Evolutionary conservation across 352 stramenopile genomes (phyloP).

Genomic region (Pythium utonaiense): DNA sequence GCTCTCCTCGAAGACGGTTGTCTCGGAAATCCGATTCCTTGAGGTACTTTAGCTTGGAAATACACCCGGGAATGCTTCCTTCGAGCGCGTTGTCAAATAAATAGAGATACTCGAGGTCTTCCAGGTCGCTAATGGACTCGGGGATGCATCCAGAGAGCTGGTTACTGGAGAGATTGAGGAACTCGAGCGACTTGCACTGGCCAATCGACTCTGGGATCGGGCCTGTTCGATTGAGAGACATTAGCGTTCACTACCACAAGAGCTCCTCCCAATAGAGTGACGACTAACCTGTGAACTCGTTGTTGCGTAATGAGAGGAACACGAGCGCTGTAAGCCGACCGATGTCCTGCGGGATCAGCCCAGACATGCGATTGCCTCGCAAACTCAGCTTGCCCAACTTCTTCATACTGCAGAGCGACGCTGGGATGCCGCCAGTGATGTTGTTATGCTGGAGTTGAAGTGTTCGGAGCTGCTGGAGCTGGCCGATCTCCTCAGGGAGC

Average conservation of each 20-base stretch:
- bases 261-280: too few species aligned
- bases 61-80: constrained; percentile 56
- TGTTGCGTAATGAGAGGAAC: constrained; percentile 85
- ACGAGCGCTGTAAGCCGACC: constrained; percentile 63
- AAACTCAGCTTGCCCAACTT: constrained; percentile 69
- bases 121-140: constrained; percentile 59
- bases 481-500: constrained; percentile 49
- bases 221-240: constrained; percentile 16
- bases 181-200: constrained; percentile 72
- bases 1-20: constrained; percentile 64
- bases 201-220: constrained; percentile 66
- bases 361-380: constrained; percentile 74
- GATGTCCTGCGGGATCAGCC: constrained; percentile 57
- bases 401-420: constrained; percentile 47
- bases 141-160: constrained; percentile 68
- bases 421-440: constrained; percentile 49
- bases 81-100: constrained; percentile 84
- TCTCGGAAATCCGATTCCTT: constrained; percentile 79
- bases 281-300: constrained; percentile 47
- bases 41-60: constrained; percentile 73
- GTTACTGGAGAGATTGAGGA: constrained; percentile 86
- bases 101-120: constrained; percentile 82
- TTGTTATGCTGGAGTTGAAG: constrained; percentile 85
- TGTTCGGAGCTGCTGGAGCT: constrained; percentile 56
- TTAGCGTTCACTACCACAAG: background rate